A percentile compares a stretch with the other conserved stretches of the same genome.
These are phyloP conservation scores for Torrubiella hemipterigena DNA, from an alignment of 2,329 filamentous ascomycete genomes.

Conservation along the genomic window DNA sequence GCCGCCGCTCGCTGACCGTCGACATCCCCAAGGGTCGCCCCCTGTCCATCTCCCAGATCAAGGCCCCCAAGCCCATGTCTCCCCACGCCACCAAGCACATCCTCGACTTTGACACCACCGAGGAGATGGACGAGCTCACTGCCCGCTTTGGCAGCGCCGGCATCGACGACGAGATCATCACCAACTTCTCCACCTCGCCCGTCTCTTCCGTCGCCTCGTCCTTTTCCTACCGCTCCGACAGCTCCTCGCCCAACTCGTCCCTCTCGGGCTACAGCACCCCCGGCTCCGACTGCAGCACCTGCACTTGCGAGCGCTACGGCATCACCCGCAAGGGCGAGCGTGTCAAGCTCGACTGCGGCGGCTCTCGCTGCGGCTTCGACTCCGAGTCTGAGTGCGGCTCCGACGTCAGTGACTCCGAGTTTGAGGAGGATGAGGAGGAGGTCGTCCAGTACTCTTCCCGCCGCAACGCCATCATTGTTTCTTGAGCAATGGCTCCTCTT, in stretches of 20 bases:
- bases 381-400: constrained; percentile 62
- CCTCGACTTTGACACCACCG: constrained; percentile 61
- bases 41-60: constrained; percentile 78
- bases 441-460: constrained; percentile 39
- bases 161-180: constrained; percentile 43
- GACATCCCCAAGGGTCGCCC: constrained; percentile 83
- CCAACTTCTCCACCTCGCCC: constrained; percentile 43
- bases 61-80: constrained; percentile 79
- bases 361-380: constrained; percentile 72
- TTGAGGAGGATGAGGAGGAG: constrained; percentile 26
- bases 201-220: constrained; percentile 59
- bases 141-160: constrained; percentile 56
- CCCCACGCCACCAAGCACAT: constrained; percentile 82
- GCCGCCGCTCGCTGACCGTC: constrained; percentile 37
- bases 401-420: constrained; percentile 48
- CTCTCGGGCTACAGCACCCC: constrained; percentile 71
- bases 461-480: constrained; percentile 53
- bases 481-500: constrained; percentile 15
- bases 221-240: constrained; percentile 61
- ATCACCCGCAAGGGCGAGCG: constrained; percentile 88
- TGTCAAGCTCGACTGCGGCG: constrained; percentile 93
- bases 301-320: constrained; percentile 92
- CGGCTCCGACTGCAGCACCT: constrained; percentile 62
- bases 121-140: constrained; percentile 68
- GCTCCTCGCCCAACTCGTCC: constrained; percentile 60